Percentiles rank a stretch among this genome's conserved stretches.
Evolutionary conservation across 345 rosid species (phyloP).

Genomic region (Eutrema japonicum): DNA sequence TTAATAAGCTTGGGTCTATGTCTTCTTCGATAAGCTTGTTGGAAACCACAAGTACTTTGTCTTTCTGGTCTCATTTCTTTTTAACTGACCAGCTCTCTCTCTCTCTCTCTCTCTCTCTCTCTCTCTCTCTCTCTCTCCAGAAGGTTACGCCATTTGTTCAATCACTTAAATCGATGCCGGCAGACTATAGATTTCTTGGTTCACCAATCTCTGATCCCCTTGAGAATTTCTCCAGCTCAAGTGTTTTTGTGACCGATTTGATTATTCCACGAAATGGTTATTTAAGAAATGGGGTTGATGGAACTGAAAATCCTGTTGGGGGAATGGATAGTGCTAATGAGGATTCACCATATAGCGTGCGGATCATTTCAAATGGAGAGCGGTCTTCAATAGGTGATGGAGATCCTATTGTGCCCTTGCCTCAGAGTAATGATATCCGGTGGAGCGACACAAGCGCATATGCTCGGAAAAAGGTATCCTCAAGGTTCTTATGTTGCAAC

Average conservation of each 20-base stretch:
- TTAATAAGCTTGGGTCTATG: slow-evolving; percentile 44
- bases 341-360: slow-evolving; percentile 79
- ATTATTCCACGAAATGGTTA: slow-evolving; percentile 52
- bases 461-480: slow-evolving; percentile 71
- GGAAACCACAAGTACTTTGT: slow-evolving; percentile 42
- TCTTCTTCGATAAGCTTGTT: slow-evolving; percentile 49
- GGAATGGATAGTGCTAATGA: slow-evolving; percentile 46
- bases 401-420: slow-evolving; percentile 53
- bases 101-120: slow-evolving; percentile 28
- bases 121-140: background rate
- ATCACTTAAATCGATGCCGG: slow-evolving; percentile 78
- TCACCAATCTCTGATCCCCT: slow-evolving; percentile 51
- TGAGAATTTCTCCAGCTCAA: slow-evolving; percentile 44
- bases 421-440: slow-evolving; percentile 54
- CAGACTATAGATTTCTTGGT: slow-evolving; percentile 60
- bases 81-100: slow-evolving; percentile 40
- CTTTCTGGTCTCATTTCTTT: slow-evolving; percentile 46
- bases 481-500: background rate
- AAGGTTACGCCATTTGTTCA: slow-evolving; percentile 59
- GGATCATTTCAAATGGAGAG: slow-evolving; percentile 49
- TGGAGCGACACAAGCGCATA: slow-evolving; percentile 80
- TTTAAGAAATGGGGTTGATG: slow-evolving; percentile 45
- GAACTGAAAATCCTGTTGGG: slow-evolving; percentile 42
- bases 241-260: slow-evolving; percentile 27
- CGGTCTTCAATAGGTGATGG: slow-evolving; percentile 55